A percentile compares a stretch with the other conserved stretches of the same genome.
Conservation (phyloP, 495 filamentous ascomycete species). For the Aspergillus carlsbadensis region DNA sequence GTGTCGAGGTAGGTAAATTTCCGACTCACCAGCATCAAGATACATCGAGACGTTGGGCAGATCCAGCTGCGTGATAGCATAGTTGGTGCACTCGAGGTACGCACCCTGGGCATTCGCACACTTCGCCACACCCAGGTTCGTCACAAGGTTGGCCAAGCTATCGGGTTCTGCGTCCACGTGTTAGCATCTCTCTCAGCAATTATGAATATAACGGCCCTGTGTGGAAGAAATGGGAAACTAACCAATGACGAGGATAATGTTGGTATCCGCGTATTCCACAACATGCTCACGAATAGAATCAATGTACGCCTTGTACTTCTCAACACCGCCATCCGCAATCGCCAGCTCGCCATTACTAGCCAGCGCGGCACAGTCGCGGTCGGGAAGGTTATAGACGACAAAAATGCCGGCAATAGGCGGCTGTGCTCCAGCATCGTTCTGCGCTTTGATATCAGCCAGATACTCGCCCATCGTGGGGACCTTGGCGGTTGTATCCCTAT, state of each 20-base stretch:
- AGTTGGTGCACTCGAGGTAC: slow-evolving; percentile 69
- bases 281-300: slow-evolving; percentile 48
- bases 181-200: slow-evolving; percentile 10
- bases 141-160: slow-evolving; percentile 77
- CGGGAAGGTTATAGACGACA: slow-evolving; percentile 76
- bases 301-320: slow-evolving; percentile 70
- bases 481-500: slow-evolving; percentile 57
- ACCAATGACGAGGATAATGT: slow-evolving; percentile 53
- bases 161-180: slow-evolving; percentile 62
- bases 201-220: slow-evolving; percentile 33
- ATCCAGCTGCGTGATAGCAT: slow-evolving; percentile 70
- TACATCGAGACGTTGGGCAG: slow-evolving; percentile 82
- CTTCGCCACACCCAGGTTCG: slow-evolving; percentile 62
- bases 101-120: slow-evolving; percentile 61
- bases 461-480: slow-evolving; percentile 58
- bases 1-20: too few species aligned
- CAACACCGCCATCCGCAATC: slow-evolving; percentile 56
- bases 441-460: slow-evolving; percentile 52
- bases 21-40: slow-evolving; percentile 62
- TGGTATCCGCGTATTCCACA: slow-evolving; percentile 30
- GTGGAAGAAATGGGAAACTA: slow-evolving; percentile 39
- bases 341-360: slow-evolving; percentile 76
- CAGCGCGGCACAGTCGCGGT: slow-evolving; percentile 74
- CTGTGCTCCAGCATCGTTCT: slow-evolving; percentile 52
- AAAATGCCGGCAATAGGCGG: slow-evolving; percentile 52